Evolutionary conservation across 164 flowering plant genomes (phyloP), one percentile per base, ranked within the genome.

Genomic region (grape (Vitis vinifera)): DNA sequence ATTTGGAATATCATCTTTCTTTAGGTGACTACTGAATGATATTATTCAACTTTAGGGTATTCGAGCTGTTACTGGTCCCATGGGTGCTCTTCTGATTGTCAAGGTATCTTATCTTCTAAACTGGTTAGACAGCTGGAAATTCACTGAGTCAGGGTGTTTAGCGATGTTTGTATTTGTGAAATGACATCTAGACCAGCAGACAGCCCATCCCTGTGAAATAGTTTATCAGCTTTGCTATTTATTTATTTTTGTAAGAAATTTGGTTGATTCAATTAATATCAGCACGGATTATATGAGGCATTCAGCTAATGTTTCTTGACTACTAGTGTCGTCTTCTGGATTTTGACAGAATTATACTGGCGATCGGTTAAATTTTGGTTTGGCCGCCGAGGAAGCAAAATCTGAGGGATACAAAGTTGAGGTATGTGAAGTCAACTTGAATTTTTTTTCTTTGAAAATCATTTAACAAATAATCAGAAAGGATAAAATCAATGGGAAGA

Each of bases 361-460:
- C 57, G 99, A 95, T 76, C 89, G 98, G n/a, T 78, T 95, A 71
- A 95, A 90, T 79, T 95, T 95, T 82, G 99, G 98, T 72, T 78
- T 95, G 82, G 99, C 99, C 62, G 93, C 97, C 67, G 98, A 95
- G 81, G 88, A 89, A 88, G 98, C 99, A 68, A 95, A 90, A 76
- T 81, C 98, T 67, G 98, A 95, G 82, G 99, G 98, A 75, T 95
- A 83, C 73, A 85, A 87, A 78, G 82, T 95, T 27, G 96, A 95
- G 96, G 99, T 95, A 79, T 31, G 27, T 53, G 44, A 37, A 37
- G 44, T 17, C 55, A 29, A n/a, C 29, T 65, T 17, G 31, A 11
- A 31, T 57, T 4, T 49, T 10, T 10, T 56, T 29, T 58, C 17
- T 10, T 16, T 48, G 17, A 12, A 12, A 56, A 17, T 16, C 11